These are phyloP conservation scores for Penicillium aurantiogriseum DNA, from an alignment of 2,329 filamentous ascomycete genomes.

Conservation along the genomic window DNA sequence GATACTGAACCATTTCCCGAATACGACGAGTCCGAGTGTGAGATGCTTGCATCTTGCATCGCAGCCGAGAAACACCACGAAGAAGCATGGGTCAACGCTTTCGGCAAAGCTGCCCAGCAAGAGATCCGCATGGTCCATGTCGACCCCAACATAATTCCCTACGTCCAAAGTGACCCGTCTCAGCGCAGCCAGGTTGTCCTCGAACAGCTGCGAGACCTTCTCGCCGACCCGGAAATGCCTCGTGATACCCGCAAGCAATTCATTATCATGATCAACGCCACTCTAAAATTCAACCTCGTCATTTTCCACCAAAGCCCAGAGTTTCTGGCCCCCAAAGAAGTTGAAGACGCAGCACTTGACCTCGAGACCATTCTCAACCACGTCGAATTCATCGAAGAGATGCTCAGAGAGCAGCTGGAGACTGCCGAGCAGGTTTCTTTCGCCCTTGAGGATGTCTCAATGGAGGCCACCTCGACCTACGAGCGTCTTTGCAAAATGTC, in stretches of 20 bases:
- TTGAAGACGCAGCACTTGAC: slow-evolving; percentile 9
- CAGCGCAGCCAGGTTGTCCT: slow-evolving; percentile 9
- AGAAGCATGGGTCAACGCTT: slow-evolving; percentile 24
- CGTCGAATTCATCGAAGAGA: slow-evolving; percentile 9
- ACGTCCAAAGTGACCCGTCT: not conserved
- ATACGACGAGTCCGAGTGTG: slow-evolving; percentile 19
- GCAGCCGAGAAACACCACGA: slow-evolving; percentile 15
- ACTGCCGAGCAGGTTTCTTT: slow-evolving; percentile 6
- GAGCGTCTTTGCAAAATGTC: slow-evolving; percentile 21
- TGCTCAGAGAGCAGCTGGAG: slow-evolving; percentile 13
- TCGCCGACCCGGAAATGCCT: slow-evolving; percentile 15
- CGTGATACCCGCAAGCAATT: slow-evolving; percentile 17
- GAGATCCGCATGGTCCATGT: slow-evolving; percentile 17
- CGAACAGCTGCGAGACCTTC: slow-evolving; percentile 17
- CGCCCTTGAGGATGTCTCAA: slow-evolving; percentile 11
- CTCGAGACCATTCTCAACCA: slow-evolving; percentile 11
- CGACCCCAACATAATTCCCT: slow-evolving; percentile 12
- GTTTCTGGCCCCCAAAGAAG: slow-evolving; percentile 14
- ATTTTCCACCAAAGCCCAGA: slow-evolving; percentile 20
- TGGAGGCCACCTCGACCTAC: slow-evolving; percentile 1
- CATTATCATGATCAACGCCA: slow-evolving; percentile 20
- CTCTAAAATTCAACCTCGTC: slow-evolving; percentile 24
- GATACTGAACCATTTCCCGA: slow-evolving; percentile 30
- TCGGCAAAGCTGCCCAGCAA: slow-evolving; percentile 25
- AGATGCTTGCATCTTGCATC: slow-evolving; percentile 8